phyloP scores from a whole-genome alignment of 176 grass and related monocot species.

The Lolium rigidum region DNA sequence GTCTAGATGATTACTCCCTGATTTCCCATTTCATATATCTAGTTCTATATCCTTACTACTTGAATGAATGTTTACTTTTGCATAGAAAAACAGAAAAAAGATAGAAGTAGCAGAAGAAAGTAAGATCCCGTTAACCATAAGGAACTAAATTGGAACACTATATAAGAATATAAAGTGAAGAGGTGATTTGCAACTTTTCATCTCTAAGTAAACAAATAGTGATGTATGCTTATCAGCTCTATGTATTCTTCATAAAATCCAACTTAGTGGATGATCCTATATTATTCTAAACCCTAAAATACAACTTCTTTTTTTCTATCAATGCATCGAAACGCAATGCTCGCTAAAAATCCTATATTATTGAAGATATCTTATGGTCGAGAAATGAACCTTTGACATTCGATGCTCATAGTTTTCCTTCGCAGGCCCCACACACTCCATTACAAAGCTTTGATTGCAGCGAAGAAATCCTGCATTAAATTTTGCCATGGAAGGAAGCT shows the following conservation, averaged over 20 bases:
- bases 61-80: neutral
- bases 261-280: neutral
- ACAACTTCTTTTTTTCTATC: too few relatives aligned
- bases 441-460: constrained; percentile 81
- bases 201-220: neutral
- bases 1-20: neutral
- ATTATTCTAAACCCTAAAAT: too few relatives aligned
- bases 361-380: constrained; percentile 13
- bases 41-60: neutral
- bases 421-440: constrained; percentile 73
- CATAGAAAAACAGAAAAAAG: neutral
- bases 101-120: constrained; percentile 7
- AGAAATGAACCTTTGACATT: constrained; percentile 75
- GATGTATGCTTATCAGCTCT: neutral
- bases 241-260: neutral
- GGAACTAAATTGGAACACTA: neutral
- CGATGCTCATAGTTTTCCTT: constrained; percentile 67
- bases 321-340: too few relatives aligned
- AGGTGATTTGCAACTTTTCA: neutral
- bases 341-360: neutral
- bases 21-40: neutral
- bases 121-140: neutral
- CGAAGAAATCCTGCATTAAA: constrained; percentile 82
- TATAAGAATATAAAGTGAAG: neutral
- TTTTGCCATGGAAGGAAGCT: constrained; percentile 98